phyloP scores from a whole-genome alignment of 257 asterid species.

The Ajuga chamaepitys region DNA sequence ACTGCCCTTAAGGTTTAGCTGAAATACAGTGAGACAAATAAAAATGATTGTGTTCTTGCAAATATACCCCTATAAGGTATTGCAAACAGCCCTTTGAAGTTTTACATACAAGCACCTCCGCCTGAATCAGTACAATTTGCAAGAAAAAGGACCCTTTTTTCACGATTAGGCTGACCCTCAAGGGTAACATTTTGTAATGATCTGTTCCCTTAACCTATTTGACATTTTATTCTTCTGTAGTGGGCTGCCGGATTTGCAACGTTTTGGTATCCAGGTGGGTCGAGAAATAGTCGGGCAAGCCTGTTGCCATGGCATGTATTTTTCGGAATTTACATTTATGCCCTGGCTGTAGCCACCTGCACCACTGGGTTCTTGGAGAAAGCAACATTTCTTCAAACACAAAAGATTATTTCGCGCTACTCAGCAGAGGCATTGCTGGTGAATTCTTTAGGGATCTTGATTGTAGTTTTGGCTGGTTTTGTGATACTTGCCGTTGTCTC shows the following conservation, averaged over 20 bases:
- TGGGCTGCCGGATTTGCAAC: constrained; percentile 70
- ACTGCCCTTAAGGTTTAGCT: no score
- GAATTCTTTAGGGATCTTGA: constrained; percentile 61
- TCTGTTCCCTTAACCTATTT: neutral
- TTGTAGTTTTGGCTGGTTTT: constrained; percentile 69
- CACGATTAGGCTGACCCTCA: no score
- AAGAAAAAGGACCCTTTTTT: no score
- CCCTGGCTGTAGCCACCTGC: constrained; percentile 71
- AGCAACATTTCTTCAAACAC: constrained; percentile 73
- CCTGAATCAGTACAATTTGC: no score
- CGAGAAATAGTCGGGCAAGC: constrained; percentile 56
- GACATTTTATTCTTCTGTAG: constrained; percentile 24
- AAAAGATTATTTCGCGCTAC: constrained; percentile 61
- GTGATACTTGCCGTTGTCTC: constrained; percentile 79
- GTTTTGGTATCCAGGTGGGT: constrained; percentile 85
- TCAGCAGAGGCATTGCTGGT: constrained; percentile 75
- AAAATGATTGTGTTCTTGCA: no score
- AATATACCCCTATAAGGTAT: no score
- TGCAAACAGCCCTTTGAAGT: no score
- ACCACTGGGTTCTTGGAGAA: constrained; percentile 85
- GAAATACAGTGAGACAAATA: no score
- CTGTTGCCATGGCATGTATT: constrained; percentile 72
- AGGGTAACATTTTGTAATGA: no score
- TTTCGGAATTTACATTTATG: constrained; percentile 63
- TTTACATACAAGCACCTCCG: no score